Conservation (phyloP, 345 rosid species). For the Eucalyptus viminalis region DNA sequence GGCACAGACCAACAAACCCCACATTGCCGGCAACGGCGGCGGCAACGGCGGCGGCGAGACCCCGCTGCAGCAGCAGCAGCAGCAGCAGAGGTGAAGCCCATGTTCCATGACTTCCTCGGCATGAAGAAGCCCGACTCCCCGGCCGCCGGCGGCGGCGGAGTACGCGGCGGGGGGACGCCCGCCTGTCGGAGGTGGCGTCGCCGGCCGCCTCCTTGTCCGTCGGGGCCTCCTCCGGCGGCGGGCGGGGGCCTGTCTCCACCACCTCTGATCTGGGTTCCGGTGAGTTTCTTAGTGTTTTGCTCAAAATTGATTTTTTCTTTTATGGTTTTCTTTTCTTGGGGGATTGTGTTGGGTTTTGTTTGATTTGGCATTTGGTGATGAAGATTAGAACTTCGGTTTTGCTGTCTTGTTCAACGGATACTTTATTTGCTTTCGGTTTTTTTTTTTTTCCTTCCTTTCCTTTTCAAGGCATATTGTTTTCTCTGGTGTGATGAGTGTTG, state of each 20-base stretch:
- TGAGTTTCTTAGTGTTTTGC: neutral
- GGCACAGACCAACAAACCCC: conserved; percentile 13
- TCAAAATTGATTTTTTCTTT: neutral
- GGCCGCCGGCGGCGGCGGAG: conserved; percentile 16
- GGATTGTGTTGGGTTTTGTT: neutral
- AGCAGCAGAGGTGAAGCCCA: conserved; percentile 25
- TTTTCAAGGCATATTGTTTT: neutral
- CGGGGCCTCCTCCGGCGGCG: conserved; percentile 48
- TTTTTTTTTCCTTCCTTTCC: neutral
- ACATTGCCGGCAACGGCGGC: conserved; percentile 9
- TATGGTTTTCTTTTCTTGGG: neutral
- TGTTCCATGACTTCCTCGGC: conserved; percentile 89
- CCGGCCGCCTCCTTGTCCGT: conserved; percentile 34
- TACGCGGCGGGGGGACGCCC: conserved; percentile 7
- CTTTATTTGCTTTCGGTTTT: neutral
- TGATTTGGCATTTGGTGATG: neutral
- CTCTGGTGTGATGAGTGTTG: neutral
- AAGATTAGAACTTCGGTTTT: neutral
- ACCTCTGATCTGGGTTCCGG: conserved; percentile 82
- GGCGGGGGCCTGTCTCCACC: conserved; percentile 53
- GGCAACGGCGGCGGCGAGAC: neutral
- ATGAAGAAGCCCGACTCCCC: conserved; percentile 36
- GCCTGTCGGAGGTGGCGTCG: conserved; percentile 21
- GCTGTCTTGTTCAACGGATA: neutral
- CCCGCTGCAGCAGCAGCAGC: neutral